Evolutionary conservation across 2,329 filamentous ascomycete species (phyloP), one percentile per base, ranked within the genome.

Genomic region (Clonostachys solani): DNA sequence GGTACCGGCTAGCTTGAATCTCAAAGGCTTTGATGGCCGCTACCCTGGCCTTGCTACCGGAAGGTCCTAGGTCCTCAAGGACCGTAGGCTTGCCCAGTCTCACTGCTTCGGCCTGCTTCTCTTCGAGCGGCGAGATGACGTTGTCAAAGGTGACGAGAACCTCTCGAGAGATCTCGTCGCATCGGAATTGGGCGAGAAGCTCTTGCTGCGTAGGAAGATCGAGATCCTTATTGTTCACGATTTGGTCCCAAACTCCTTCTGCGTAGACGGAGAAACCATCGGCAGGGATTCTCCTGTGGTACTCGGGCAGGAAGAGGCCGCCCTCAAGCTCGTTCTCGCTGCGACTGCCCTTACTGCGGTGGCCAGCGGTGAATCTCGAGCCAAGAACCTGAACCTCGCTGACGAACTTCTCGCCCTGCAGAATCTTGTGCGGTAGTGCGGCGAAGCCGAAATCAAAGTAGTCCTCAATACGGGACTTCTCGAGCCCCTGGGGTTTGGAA

Each of bases 361-460:
- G 89, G 6, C 91, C 92, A 52, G 91, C 80, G 38, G 85, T 80
- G 68, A 99, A 99, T 43, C 94, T 80, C 41, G 80, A 80, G 40
- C 90, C 87, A 35, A 99, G 78, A 57, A 85, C 88, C 54, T 84
- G 79, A 13, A 95, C 87, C 61, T 95, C 92, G 36, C 80, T 72
- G 36, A 86, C 76, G 60, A 99, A 99, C 65, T 92, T 89, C 19
- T 97, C 92, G 5, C 89, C 91, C 62, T 97, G 92, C 46, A 97
- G 79, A 51, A 96, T 91, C 74, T 99, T 99, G 75, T 99, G 94
- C 5, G 94, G 94, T 18, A 99, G 78, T 1, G 92, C 91, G 43
- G 92, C 89, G 61, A 99, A 99, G 47, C 91, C 92, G 67, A 99
- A 97, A 70, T 99, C 94, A 60, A 99, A 99, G 72, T 97, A 99